These are phyloP conservation scores for Neltuma alba DNA, from an alignment of 306 rosid species.

Conservation along the genomic window DNA sequence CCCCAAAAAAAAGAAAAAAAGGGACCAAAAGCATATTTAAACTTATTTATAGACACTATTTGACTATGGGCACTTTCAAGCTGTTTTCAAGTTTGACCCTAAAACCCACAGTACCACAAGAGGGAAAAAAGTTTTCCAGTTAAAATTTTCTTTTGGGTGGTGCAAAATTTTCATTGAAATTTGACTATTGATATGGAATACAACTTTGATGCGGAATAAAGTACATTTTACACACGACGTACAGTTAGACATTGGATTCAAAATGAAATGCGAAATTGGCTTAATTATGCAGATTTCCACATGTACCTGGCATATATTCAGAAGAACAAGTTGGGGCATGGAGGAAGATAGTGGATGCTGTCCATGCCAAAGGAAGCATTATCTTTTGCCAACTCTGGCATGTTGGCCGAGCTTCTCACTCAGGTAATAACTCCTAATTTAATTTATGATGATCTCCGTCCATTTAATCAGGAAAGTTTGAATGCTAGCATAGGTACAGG, in stretches of 20 bases:
- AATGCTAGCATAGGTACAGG: too few relatives aligned
- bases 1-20: too few relatives aligned
- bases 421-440: slow-evolving; percentile 40
- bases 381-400: slow-evolving; percentile 96
- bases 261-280: neutral
- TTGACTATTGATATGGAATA: neutral
- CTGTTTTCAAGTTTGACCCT: neutral
- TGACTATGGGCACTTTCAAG: neutral
- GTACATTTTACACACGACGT: too few relatives aligned
- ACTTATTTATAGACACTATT: neutral
- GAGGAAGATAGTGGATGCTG: slow-evolving; percentile 83
- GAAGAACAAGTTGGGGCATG: slow-evolving; percentile 71
- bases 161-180: neutral
- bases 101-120: neutral
- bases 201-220: too few relatives aligned
- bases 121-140: neutral
- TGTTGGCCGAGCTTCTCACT: slow-evolving; percentile 92
- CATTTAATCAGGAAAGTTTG: too few relatives aligned
- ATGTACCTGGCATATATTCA: slow-evolving; percentile 54
- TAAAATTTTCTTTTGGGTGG: too few relatives aligned
- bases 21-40: neutral
- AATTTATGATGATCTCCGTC: neutral
- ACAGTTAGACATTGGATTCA: neutral
- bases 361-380: slow-evolving; percentile 78
- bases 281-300: slow-evolving; percentile 45